A percentile compares a stretch with the other conserved stretches of the same genome.
phyloP scores from a whole-genome alignment of 2,329 filamentous ascomycete species.

The Aspergillus sp. region DNA sequence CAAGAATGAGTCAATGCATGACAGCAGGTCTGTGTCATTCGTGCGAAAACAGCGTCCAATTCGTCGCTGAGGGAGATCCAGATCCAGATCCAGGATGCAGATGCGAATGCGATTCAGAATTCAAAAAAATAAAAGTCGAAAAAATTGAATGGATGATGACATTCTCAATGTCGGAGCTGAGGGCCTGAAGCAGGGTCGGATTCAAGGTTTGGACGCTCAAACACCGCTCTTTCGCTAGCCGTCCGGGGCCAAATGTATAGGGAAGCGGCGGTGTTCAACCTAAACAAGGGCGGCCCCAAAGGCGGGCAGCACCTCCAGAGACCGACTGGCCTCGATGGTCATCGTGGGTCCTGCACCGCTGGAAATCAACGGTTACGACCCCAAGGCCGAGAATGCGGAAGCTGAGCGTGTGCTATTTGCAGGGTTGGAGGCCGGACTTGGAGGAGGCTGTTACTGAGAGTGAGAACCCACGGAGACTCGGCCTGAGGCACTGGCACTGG shows the following conservation, averaged over 20 bases:
- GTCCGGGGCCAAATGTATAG: not conserved
- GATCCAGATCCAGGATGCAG: not conserved
- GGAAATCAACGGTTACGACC: not conserved
- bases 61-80: not conserved
- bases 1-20: not conserved
- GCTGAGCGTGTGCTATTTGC: too few relatives aligned
- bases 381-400: too few relatives aligned
- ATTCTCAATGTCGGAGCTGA: constrained; percentile 4
- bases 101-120: not conserved
- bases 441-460: not conserved
- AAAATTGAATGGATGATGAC: not conserved
- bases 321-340: too few relatives aligned
- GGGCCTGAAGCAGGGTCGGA: not conserved
- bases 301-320: too few relatives aligned
- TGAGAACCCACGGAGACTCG: too few relatives aligned
- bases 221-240: constrained; percentile 3
- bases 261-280: constrained; percentile 4
- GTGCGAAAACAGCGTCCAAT: not conserved
- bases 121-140: not conserved
- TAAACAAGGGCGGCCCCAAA: not conserved
- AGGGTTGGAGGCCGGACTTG: too few relatives aligned
- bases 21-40: not conserved
- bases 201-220: not conserved
- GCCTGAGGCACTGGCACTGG: too few relatives aligned
- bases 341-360: not conserved